Evolutionary conservation across 371 early-diverging fungal genomes (phyloP), one percentile per base, ranked within the genome.

Genomic region (Capillidium rhysosporum): DNA sequence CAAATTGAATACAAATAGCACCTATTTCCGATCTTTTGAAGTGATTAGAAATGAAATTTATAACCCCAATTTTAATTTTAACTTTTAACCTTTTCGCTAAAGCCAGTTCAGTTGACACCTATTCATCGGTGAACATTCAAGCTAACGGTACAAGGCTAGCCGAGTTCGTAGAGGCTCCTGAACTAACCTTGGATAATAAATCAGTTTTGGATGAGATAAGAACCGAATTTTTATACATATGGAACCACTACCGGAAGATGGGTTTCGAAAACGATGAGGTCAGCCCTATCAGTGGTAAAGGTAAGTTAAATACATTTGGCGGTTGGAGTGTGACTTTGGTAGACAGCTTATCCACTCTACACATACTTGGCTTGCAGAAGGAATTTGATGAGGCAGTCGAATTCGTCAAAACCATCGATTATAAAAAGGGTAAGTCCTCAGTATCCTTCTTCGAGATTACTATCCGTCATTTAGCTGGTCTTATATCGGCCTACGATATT

Each of bases 331-430:
- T 72, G 2, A 87, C 86, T 0, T 63, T 88, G 59, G 67, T 92
- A n/a, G 93, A 93, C 61, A 58, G 83, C 18, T 69, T 93, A n/a
- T 86, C 86, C 56, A 89, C 92, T 0, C 61, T 87, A 48, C 63
- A 67, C 26, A 65, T 93, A 23, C 82, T 92, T 86, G 83, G 74
- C 16, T 59, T 87, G 53, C 58, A 68, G 16, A 69, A 74, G 2
- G 86, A 85, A 57, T 83, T 80, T 57, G 59, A 64, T 16, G 71
- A 67, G 28, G 79, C 83, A 3, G 59, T 77, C 41, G 65, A 68
- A 9, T 70, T 67, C 57, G 70, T 89, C n/a, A 51, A 58, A 21
- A 56, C 67, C 8, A 67, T 79, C 46, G 58, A 70, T 25, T 71
- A 69, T 59, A 65, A 65, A 31, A 65, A 66, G 67, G 56, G 61